Evolutionary conservation across 1,284 basidiomycete genomes (phyloP), one percentile per base, ranked within the genome.

Genomic region (Cryptococcus maquisensis): DNA sequence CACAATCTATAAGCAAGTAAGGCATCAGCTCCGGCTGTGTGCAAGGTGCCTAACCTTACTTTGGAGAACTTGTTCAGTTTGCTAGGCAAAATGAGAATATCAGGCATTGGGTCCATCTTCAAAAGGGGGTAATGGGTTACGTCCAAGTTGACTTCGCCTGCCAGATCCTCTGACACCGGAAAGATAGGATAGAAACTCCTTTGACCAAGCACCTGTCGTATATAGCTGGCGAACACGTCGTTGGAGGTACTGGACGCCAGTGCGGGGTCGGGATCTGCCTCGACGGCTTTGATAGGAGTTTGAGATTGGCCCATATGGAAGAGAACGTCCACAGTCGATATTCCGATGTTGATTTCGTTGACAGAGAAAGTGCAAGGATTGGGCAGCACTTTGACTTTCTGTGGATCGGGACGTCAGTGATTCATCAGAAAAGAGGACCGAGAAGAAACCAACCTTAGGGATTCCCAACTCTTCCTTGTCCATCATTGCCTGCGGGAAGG

Each of bases 121-220:
- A 79, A 62, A 49, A 79, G 64, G 38, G 73, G 57, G 56, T 75
- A 70, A 61, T 95, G 92, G 20, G 86, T 85, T 15, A 94, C 80
- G 68, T 95, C 91, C 26, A 97, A 81, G 66, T 93, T 93, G 51
- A 96, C 84, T 66, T 92, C 90, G 36, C 82, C 79, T 0, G 85
- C 79, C 16, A 88, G 75, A 3, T 86, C 84, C 15, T 82, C 72
- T 0, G 95, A 91, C 0, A 86, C 82, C 3, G 95, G 95, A 71
- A 95, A 98, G 43, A 98, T 74, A 0, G 96, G 96, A 73, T 98
- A 99, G 77, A 97, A 96, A 68, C 87, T 93, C 66, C 90, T 81
- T 68, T 98, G 95, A 50, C 88, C 83, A 8, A 98, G 77, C 6
- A 98, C 66, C 65, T 93, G 87, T 18, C 92, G 81, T 58, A 87